Conservation (phyloP, 2,329 filamentous ascomycete species). For the Hawksworthiomyces lignivorus region DNA sequence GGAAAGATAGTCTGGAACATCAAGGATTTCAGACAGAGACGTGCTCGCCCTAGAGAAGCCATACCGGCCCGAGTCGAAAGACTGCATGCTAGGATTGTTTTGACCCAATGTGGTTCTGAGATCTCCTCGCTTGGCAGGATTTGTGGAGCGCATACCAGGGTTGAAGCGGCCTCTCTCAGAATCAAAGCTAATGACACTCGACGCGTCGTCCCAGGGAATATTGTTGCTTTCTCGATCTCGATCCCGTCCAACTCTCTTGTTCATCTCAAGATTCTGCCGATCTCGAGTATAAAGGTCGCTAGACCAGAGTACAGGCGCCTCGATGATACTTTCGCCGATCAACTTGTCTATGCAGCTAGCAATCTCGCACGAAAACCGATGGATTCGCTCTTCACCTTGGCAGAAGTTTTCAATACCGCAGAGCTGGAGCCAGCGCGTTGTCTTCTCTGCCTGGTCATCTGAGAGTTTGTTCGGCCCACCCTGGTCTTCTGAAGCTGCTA, state of each 20-base stretch:
- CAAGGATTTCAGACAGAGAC: slow-evolving; percentile 56
- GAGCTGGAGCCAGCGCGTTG: slow-evolving; percentile 71
- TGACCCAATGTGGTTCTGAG: slow-evolving; percentile 50
- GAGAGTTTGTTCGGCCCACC: slow-evolving; percentile 91
- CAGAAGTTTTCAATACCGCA: slow-evolving; percentile 88
- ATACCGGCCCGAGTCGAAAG: slow-evolving; percentile 60
- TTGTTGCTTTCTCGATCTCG: slow-evolving; percentile 39
- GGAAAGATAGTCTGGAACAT: slow-evolving; percentile 61
- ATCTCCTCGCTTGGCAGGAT: slow-evolving; percentile 44
- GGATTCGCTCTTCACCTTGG: slow-evolving; percentile 87
- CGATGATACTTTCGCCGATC: slow-evolving; percentile 73
- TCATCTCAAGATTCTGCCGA: slow-evolving; percentile 50
- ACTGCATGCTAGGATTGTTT: slow-evolving; percentile 57
- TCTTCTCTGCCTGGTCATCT: slow-evolving; percentile 89
- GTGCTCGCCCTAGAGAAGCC: slow-evolving; percentile 49
- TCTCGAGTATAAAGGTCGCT: slow-evolving; percentile 82
- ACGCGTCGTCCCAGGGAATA: slow-evolving; percentile 43
- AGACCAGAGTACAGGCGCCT: slow-evolving; percentile 85
- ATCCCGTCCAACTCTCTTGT: slow-evolving; percentile 31
- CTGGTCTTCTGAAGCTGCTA: slow-evolving; percentile 74
- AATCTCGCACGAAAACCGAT: slow-evolving; percentile 86
- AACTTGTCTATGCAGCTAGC: slow-evolving; percentile 79
- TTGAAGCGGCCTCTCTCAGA: slow-evolving; percentile 38
- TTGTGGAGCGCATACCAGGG: slow-evolving; percentile 36
- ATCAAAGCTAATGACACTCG: slow-evolving; percentile 46